These are phyloP conservation scores for Eutypella sp. DNA, from an alignment of 2,329 filamentous ascomycete species.

Conservation along the genomic window DNA sequence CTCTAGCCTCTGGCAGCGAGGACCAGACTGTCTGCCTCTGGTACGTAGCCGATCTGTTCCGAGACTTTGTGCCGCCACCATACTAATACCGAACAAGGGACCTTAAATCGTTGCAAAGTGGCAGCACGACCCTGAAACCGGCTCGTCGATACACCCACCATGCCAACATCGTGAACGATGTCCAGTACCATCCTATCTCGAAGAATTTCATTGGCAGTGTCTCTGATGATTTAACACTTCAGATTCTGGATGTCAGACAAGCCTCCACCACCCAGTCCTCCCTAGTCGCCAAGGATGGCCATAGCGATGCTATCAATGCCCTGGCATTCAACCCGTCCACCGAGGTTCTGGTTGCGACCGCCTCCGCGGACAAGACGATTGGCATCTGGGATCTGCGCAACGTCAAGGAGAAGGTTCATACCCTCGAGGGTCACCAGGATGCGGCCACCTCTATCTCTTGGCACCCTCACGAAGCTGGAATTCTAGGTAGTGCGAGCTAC, in stretches of 20 bases:
- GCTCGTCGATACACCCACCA: conserved; percentile 80
- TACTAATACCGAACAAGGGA: conserved; percentile 52
- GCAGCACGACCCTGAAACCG: conserved; percentile 66
- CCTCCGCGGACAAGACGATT: conserved; percentile 91
- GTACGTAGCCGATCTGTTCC: conserved; percentile 45
- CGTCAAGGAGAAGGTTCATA: conserved; percentile 83
- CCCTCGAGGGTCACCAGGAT: conserved; percentile 81
- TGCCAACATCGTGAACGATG: conserved; percentile 88
- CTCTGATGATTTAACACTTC: conserved; percentile 89
- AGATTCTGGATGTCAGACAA: conserved; percentile 83
- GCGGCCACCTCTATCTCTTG: conserved; percentile 88
- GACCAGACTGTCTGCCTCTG: conserved; percentile 89
- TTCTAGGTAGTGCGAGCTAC: conserved; percentile 87
- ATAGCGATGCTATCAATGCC: conserved; percentile 92
- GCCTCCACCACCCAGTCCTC: conserved; percentile 61
- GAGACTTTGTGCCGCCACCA: background rate
- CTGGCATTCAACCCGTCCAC: conserved; percentile 88
- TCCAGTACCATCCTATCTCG: conserved; percentile 88
- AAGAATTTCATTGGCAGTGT: conserved; percentile 84
- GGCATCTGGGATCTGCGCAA: conserved; percentile 94
- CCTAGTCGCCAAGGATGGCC: conserved; percentile 66
- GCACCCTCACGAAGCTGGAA: conserved; percentile 86
- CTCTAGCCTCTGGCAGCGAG: conserved; percentile 84
- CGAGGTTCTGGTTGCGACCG: conserved; percentile 88
- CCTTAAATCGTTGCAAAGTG: conserved; percentile 67